phyloP scores from a whole-genome alignment of 768 basidiomycete genomes.

The Lactifluus piperatus region DNA sequence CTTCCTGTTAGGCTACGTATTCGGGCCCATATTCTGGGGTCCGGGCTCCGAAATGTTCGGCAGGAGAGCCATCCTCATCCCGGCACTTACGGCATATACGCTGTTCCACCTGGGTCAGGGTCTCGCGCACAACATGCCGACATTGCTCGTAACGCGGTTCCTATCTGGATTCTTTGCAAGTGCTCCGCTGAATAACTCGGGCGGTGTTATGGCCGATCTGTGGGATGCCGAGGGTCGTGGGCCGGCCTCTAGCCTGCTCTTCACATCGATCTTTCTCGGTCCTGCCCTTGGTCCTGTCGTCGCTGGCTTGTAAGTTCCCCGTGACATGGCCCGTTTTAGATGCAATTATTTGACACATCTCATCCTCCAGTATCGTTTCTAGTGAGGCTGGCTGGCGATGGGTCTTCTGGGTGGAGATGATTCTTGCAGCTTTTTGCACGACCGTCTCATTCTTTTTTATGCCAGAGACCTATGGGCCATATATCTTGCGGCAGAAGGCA shows the following conservation, averaged over 20 bases:
- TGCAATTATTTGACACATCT: not conserved
- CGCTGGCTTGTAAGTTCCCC: constrained; percentile 12
- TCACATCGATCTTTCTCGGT: constrained; percentile 20
- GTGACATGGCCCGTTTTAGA: not conserved
- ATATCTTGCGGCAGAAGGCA: constrained; percentile 3
- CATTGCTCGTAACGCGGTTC: constrained; percentile 21
- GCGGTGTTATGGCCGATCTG: constrained; percentile 21
- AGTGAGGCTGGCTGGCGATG: constrained; percentile 4
- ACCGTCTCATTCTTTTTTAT: not conserved
- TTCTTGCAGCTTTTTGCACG: not conserved
- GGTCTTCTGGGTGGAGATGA: constrained; percentile 13
- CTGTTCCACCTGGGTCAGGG: constrained; percentile 10
- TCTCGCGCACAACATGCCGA: constrained; percentile 9
- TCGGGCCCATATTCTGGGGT: constrained; percentile 19
- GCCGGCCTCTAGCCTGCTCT: constrained; percentile 14
- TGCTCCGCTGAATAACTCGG: constrained; percentile 18
- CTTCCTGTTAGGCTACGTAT: constrained; percentile 12
- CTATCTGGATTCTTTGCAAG: constrained; percentile 22
- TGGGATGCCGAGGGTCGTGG: constrained; percentile 21
- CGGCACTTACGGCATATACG: constrained; percentile 9
- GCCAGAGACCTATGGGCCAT: constrained; percentile 4
- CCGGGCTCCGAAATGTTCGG: constrained; percentile 18
- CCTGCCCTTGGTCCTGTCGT: constrained; percentile 22
- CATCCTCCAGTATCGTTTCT: not conserved
- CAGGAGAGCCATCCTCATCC: constrained; percentile 11